These are phyloP conservation scores for Micractinium sp. DNA, from an alignment of 139 green algal genomes.

Conservation along the genomic window DNA sequence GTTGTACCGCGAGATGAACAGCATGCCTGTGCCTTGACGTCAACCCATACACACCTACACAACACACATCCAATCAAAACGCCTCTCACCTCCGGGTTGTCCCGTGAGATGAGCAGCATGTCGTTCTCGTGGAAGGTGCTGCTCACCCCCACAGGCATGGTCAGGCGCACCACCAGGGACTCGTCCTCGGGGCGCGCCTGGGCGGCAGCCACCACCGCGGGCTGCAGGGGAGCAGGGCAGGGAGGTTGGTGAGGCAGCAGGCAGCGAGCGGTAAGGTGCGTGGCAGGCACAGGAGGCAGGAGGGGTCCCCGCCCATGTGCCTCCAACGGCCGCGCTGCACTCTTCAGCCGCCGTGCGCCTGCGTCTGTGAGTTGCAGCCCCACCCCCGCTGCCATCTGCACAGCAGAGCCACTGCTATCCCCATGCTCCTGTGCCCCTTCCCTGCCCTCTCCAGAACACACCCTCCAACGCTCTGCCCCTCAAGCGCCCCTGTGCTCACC, in stretches of 20 bases:
- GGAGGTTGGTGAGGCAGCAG: not conserved
- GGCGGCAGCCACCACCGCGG: conserved; percentile 40
- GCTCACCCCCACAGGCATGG: conserved; percentile 36
- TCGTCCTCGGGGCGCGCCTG: conserved; percentile 39
- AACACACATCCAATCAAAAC: not conserved
- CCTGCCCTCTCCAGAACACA: not conserved
- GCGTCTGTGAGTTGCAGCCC: too few relatives aligned
- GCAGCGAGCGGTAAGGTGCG: too few relatives aligned
- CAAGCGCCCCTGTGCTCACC: not conserved
- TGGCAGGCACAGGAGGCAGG: not conserved
- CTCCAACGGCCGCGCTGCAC: too few relatives aligned
- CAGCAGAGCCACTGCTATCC: too few relatives aligned
- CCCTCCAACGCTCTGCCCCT: too few relatives aligned
- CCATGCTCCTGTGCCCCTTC: too few relatives aligned
- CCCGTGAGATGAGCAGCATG: conserved; percentile 80
- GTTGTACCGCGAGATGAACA: too few relatives aligned
- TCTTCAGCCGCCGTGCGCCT: too few relatives aligned
- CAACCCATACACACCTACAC: not conserved
- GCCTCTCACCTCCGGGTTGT: conserved; percentile 69
- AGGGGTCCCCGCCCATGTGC: too few relatives aligned
- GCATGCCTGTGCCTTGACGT: too few relatives aligned
- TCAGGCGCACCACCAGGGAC: conserved; percentile 55
- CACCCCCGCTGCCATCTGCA: not conserved
- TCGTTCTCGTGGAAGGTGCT: conserved; percentile 78
- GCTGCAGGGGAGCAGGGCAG: conserved; percentile 14